Evolutionary conservation across 345 rosid species (phyloP).

Genomic region (Salix arbutifolia): DNA sequence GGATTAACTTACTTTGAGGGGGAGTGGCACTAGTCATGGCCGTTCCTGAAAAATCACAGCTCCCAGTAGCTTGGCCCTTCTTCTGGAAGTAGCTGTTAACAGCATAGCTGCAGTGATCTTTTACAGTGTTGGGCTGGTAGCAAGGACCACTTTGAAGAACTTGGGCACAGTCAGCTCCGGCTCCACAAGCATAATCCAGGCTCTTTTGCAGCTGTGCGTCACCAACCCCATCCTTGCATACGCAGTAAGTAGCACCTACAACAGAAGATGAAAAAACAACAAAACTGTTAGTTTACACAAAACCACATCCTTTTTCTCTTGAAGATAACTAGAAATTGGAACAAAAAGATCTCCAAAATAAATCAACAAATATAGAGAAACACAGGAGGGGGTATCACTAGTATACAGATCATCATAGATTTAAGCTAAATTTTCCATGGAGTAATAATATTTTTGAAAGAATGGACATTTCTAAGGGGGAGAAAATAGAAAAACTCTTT

Average conservation of each 20-base stretch:
- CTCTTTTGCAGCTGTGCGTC: conserved; percentile 58
- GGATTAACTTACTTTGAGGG: conserved; percentile 11
- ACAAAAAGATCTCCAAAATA: neutral
- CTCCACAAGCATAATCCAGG: conserved; percentile 88
- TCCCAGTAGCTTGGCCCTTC: conserved; percentile 46
- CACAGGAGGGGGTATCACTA: neutral
- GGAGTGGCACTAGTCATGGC: conserved; percentile 34
- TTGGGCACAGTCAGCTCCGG: conserved; percentile 32
- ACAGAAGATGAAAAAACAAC: neutral
- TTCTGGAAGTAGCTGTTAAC: conserved; percentile 83
- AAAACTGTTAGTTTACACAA: conserved; percentile 3
- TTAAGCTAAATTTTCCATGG: neutral
- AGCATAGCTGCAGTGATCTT: conserved; percentile 83
- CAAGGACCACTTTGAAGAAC: conserved; percentile 62
- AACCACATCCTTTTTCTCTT: neutral
- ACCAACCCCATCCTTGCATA: conserved; percentile 64
- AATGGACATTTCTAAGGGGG: neutral
- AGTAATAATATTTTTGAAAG: neutral
- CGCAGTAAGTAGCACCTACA: conserved; percentile 61
- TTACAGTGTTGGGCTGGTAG: conserved; percentile 74
- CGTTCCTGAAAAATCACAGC: conserved; percentile 73
- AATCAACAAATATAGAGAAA: neutral
- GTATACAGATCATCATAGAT: neutral
- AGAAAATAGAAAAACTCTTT: neutral
- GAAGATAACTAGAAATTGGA: too few species aligned